These are phyloP conservation scores for Penicillium griseofulvum DNA, from an alignment of 2,329 filamentous ascomycete genomes.

Conservation along the genomic window DNA sequence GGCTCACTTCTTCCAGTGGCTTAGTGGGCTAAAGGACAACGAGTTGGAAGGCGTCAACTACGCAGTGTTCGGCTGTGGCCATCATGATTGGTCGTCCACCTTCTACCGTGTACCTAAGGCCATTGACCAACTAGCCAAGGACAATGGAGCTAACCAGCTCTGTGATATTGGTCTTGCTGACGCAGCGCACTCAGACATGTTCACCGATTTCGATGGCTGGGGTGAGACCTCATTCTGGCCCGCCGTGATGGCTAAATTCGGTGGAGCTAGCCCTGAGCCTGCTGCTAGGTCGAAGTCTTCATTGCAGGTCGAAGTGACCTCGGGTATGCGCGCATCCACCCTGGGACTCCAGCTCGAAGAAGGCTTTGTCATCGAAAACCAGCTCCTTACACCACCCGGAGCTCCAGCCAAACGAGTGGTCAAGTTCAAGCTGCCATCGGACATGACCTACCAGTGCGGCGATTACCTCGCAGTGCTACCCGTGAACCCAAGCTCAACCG, in stretches of 20 bases:
- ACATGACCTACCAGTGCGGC: slow-evolving; percentile 66
- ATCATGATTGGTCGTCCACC: slow-evolving; percentile 54
- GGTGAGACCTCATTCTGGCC: slow-evolving; percentile 58
- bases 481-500: slow-evolving; percentile 62
- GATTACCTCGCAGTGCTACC: slow-evolving; percentile 76
- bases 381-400: slow-evolving; percentile 51
- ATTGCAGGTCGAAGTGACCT: slow-evolving; percentile 51
- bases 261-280: slow-evolving; percentile 19
- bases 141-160: slow-evolving; percentile 51
- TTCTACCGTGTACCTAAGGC: slow-evolving; percentile 67
- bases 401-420: slow-evolving; percentile 62
- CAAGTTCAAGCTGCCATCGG: slow-evolving; percentile 65
- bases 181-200: slow-evolving; percentile 63
- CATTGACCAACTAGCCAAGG: slow-evolving; percentile 55
- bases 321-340: slow-evolving; percentile 53
- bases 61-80: slow-evolving; percentile 69
- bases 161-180: slow-evolving; percentile 57
- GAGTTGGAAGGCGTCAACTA: slow-evolving; percentile 59
- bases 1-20: slow-evolving; percentile 64
- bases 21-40: slow-evolving; percentile 53
- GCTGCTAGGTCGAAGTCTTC: slow-evolving; percentile 35
- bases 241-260: slow-evolving; percentile 46
- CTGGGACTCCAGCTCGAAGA: slow-evolving; percentile 64
- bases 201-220: slow-evolving; percentile 67
- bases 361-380: slow-evolving; percentile 57